phyloP scores from a whole-genome alignment of 345 rosid genomes.

The Trapa incisa region DNA sequence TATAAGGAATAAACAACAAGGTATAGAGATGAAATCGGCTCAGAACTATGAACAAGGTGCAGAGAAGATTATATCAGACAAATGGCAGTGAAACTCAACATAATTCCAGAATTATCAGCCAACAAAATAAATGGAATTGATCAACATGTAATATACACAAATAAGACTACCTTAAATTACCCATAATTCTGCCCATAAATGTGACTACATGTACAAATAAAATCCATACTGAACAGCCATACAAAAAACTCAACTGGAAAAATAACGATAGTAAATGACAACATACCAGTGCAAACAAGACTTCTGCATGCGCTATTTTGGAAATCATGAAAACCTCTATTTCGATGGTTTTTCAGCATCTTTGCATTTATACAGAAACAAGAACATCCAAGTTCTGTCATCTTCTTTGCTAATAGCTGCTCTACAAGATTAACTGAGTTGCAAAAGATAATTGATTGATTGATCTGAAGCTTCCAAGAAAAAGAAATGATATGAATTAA shows the following conservation, averaged over 20 bases:
- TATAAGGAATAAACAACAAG: not conserved
- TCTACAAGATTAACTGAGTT: constrained; percentile 98
- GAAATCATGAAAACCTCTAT: constrained; percentile 97
- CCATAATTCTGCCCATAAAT: not conserved
- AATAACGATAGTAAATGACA: not conserved
- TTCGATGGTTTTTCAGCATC: constrained; percentile 99
- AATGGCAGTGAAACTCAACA: not conserved
- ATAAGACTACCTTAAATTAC: not conserved
- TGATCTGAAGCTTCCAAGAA: constrained; percentile 79
- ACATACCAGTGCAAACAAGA: constrained; percentile 93
- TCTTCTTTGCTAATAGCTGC: constrained; percentile 80
- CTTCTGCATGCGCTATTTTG: constrained; percentile 99
- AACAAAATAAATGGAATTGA: not conserved
- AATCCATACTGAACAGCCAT: not conserved
- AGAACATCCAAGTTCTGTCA: constrained; percentile 98
- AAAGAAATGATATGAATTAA: constrained; percentile 9
- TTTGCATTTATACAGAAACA: constrained; percentile 97
- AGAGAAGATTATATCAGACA: not conserved
- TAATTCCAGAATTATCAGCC: not conserved
- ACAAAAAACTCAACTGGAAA: not conserved
- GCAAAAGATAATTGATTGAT: constrained; percentile 97
- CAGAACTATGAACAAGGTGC: not conserved
- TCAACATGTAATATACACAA: not conserved
- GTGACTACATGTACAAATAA: not conserved
- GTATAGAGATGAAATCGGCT: not conserved